Conservation (phyloP, 163 green algal genomes). For the Prototheca wickerhamii region DNA sequence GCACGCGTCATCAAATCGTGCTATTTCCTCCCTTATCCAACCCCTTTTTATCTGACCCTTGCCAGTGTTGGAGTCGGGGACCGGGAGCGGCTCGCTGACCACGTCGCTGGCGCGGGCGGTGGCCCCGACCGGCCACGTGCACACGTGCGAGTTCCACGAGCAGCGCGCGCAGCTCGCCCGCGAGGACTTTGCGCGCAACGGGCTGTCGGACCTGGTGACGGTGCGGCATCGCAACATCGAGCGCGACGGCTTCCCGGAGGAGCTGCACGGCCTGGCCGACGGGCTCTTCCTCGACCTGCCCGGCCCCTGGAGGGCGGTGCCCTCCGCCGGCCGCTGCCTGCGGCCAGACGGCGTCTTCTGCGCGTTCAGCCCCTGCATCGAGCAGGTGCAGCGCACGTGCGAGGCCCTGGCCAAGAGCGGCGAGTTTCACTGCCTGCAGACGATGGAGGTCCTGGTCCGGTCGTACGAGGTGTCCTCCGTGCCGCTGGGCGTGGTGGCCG, state of each 20-base stretch:
- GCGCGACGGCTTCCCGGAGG: conserved; percentile 74
- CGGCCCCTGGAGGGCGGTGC: conserved; percentile 70
- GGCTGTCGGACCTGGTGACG: conserved; percentile 40
- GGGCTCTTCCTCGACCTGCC: conserved; percentile 94
- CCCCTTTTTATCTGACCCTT: too few species aligned
- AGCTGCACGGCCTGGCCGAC: conserved; percentile 61
- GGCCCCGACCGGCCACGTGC: conserved; percentile 72
- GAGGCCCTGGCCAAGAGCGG: conserved; percentile 38
- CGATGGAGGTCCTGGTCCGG: conserved; percentile 76
- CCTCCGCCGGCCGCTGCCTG: conserved; percentile 58
- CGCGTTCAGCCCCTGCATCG: conserved; percentile 91
- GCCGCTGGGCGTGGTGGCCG: neutral
- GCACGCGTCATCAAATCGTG: too few species aligned
- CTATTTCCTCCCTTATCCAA: too few species aligned
- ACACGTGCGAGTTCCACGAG: conserved; percentile 95
- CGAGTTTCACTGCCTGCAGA: conserved; percentile 64
- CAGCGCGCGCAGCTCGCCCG: conserved; percentile 40
- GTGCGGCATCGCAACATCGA: conserved; percentile 80
- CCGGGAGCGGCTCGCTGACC: conserved; percentile 86
- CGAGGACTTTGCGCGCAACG: conserved; percentile 56
- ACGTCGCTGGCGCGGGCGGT: conserved; percentile 80
- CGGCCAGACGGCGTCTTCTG: conserved; percentile 76
- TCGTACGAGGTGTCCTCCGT: conserved; percentile 51
- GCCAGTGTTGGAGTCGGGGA: conserved; percentile 88
- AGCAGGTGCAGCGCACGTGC: conserved; percentile 66